These are phyloP conservation scores for Orychophragmus violaceus DNA, from an alignment of 345 rosid genomes.

Conservation along the genomic window DNA sequence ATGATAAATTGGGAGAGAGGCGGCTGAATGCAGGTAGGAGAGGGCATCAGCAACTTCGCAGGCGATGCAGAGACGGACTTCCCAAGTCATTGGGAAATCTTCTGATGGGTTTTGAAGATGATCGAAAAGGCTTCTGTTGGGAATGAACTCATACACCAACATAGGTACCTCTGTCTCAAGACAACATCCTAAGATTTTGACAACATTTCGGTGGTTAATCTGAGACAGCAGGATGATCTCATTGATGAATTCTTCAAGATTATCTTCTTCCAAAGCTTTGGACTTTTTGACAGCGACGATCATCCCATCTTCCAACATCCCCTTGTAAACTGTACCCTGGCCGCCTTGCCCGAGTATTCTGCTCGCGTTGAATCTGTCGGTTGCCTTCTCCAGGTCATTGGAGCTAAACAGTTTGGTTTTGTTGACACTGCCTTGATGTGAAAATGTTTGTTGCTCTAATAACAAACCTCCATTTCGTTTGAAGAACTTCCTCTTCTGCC, in stretches of 20 bases:
- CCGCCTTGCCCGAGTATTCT: constrained; percentile 21
- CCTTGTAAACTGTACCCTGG: constrained; percentile 11
- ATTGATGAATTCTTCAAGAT: constrained; percentile 43
- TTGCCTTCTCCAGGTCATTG: constrained; percentile 16
- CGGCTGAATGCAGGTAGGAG: constrained; percentile 37
- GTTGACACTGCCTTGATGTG: constrained; percentile 3
- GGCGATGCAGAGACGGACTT: constrained; percentile 32
- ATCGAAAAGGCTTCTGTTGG: constrained; percentile 35
- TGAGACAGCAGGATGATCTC: constrained; percentile 40
- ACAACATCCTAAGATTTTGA: constrained; percentile 41
- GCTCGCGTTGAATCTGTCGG: background rate
- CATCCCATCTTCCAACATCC: constrained; percentile 21
- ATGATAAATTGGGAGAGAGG: constrained; percentile 35
- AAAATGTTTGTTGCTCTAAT: constrained; percentile 24
- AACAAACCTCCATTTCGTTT: constrained; percentile 33
- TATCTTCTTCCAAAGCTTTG: constrained; percentile 29
- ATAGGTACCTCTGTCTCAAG: constrained; percentile 44
- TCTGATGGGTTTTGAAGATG: constrained; percentile 30
- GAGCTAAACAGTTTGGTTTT: constrained; percentile 20
- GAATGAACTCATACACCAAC: constrained; percentile 39
- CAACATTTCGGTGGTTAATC: constrained; percentile 41
- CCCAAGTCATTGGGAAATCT: constrained; percentile 29
- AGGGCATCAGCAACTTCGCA: constrained; percentile 32
- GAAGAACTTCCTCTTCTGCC: constrained; percentile 22
- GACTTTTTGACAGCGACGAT: constrained; percentile 43